Base-by-base conservation (phyloP, 2,329 filamentous ascomycete species). In the Apiospora saccharicola region DNA sequence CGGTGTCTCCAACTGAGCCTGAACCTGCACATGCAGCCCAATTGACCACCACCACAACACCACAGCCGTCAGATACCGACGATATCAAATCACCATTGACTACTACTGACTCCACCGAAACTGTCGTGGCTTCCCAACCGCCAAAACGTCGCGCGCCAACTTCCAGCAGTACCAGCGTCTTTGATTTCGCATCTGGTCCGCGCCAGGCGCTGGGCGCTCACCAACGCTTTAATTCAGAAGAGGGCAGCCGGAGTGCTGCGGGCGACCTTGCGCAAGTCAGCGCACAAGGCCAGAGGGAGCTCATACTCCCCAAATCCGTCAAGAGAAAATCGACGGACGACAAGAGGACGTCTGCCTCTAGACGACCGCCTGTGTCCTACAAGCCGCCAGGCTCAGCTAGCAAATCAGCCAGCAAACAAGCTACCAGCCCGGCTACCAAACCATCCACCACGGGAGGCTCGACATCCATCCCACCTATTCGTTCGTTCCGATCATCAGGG, bases 401-500 rank as follows among this genome's bases (percentile, higher is more conserved):
- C 72, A 41, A 24, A n/a, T 75, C 77, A 67, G 77, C 79, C 26
- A 30, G 26, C 26, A 30, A 30, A 86, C 80, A 86, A 84, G 75
- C 82, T 83, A 34, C 84, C 83, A 67, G 77, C 78, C 70, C 71
- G 74, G 76, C 78, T 53, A 75, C 74, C 72, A 41, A 24, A n/a
- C 75, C 77, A 67, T 30, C 26, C 26, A 77, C 79, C 12, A 19
- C 72, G 24, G 78, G 78, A 61, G 80, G 77, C 53, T 76, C 80
- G 22, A 76, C 79, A 46, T 77, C 78, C 34, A 83, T 89, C 53
- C 87, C 88, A 22, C 88, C 88, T 10, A 90, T 90, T 77, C 86
- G 89, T 71, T 82, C 84, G 12, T 89, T 90, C 75, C 85, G 88
- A 73, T 89, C 88, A 37, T 89, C 88, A 49, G 86, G 86, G 76